A percentile compares a stretch with the other conserved stretches of the same genome.
phyloP scores from a whole-genome alignment of 2,329 filamentous ascomycete genomes.

The Colletotrichum chrysophilum region DNA sequence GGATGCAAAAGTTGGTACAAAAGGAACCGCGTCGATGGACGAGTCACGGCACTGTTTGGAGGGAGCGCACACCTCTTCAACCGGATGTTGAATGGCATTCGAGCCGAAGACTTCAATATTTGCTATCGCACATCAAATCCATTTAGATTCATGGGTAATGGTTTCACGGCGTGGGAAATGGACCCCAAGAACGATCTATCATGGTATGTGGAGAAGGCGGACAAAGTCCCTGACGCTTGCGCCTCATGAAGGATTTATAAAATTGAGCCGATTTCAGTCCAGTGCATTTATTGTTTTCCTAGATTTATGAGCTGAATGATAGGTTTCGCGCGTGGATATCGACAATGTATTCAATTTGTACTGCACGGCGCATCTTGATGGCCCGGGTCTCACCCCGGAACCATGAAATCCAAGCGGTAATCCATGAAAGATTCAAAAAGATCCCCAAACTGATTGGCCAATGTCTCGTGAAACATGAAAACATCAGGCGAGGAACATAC shows the following conservation, averaged over 20 bases:
- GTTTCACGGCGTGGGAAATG: constrained; percentile 45
- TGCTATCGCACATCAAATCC: constrained; percentile 46
- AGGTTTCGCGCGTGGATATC: not conserved
- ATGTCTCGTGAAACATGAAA: constrained; percentile 26
- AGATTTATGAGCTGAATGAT: not conserved
- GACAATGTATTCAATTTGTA: not conserved
- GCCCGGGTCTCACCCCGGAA: not conserved
- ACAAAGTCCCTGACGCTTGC: not conserved
- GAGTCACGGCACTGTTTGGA: constrained; percentile 49
- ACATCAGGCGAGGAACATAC: constrained; percentile 25
- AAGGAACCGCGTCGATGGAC: constrained; percentile 43
- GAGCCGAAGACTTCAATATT: constrained; percentile 54
- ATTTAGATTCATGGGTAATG: constrained; percentile 54
- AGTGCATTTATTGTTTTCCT: not conserved
- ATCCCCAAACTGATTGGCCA: constrained; percentile 28
- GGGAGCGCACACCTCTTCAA: constrained; percentile 45
- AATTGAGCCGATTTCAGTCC: not conserved
- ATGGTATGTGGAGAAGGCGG: constrained; percentile 28
- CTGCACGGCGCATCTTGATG: not conserved
- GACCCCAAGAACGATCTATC: constrained; percentile 32
- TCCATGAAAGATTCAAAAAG: constrained; percentile 21
- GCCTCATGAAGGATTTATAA: not conserved
- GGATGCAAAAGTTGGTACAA: constrained; percentile 55
- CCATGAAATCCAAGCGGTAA: constrained; percentile 21
- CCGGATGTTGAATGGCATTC: constrained; percentile 38